phyloP scores from a whole-genome alignment of 2,329 filamentous ascomycete genomes.

The Aspergillus sp. region DNA sequence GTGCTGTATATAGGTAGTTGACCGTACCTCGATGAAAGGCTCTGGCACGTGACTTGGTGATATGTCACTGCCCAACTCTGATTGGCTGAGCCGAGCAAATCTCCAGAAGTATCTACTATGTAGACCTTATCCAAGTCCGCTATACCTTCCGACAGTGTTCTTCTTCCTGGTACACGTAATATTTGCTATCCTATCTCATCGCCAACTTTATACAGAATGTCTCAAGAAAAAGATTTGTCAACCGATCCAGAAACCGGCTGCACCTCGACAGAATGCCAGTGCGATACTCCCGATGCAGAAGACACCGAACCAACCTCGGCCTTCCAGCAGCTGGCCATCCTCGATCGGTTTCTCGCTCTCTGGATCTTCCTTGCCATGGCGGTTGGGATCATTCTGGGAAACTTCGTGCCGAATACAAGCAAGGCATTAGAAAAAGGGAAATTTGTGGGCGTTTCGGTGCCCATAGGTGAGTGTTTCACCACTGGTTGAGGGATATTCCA shows the following conservation, averaged over 20 bases:
- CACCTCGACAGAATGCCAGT: neutral
- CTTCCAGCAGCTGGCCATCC: slow-evolving; percentile 18
- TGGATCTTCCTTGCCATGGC: slow-evolving; percentile 80
- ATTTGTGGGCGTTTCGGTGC: slow-evolving; percentile 68
- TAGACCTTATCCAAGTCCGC: neutral
- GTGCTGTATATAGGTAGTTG: neutral
- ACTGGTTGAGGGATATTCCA: neutral
- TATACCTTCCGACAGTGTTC: neutral
- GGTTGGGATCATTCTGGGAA: slow-evolving; percentile 71
- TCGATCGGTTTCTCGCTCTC: slow-evolving; percentile 34
- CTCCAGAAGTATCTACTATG: too few relatives aligned
- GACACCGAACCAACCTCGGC: slow-evolving; percentile 15
- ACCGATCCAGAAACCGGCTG: slow-evolving; percentile 13
- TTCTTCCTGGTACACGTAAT: too few relatives aligned
- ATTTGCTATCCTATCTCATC: neutral
- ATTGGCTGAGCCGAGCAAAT: slow-evolving; percentile 2
- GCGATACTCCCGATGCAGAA: neutral
- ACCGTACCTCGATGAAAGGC: neutral
- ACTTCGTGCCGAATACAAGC: slow-evolving; percentile 65
- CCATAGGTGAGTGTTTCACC: slow-evolving; percentile 53
- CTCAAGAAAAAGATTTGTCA: slow-evolving; percentile 5
- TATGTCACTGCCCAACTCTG: slow-evolving; percentile 11
- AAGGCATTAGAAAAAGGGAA: slow-evolving; percentile 65
- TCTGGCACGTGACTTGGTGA: neutral
- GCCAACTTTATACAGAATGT: neutral